Conservation (phyloP, 192 early-diverging fungal species). For the Phlyctochytrium planicorne region DNA sequence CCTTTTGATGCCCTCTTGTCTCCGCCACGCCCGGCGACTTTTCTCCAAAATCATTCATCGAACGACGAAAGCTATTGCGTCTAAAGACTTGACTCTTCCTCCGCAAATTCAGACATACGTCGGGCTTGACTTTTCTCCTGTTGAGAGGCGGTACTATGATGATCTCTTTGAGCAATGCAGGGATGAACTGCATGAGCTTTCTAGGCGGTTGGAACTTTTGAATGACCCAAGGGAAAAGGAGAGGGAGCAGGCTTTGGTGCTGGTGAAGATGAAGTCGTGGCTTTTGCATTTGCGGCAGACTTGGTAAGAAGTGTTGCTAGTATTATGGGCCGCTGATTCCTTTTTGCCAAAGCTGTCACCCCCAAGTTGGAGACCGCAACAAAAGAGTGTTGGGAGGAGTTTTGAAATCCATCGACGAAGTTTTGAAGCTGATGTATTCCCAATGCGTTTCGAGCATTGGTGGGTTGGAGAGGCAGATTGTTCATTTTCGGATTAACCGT, state of each 20-base stretch:
- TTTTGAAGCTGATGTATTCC: conserved; percentile 50
- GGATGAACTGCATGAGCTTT: conserved; percentile 26
- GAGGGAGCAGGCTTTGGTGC: conserved; percentile 15
- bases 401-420: conserved; percentile 52
- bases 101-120: conserved; percentile 47
- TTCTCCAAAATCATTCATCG: conserved; percentile 51
- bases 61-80: conserved; percentile 54
- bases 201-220: conserved; percentile 17
- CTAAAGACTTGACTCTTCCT: conserved; percentile 55
- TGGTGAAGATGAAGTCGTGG: conserved; percentile 41
- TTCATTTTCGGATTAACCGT: conserved; percentile 30
- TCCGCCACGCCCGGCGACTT: neutral
- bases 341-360: conserved; percentile 50
- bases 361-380: conserved; percentile 53
- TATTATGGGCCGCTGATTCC: conserved; percentile 1
- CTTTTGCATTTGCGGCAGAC: conserved; percentile 49
- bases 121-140: conserved; percentile 46
- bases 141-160: conserved; percentile 62
- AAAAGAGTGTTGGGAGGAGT: conserved; percentile 41
- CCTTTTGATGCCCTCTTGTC: conserved; percentile 3
- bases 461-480: conserved; percentile 30
- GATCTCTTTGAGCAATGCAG: conserved; percentile 50
- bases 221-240: conserved; percentile 10
- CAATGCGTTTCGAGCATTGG: conserved; percentile 26
- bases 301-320: conserved; percentile 14